Evolutionary conservation across 305 asterid genomes (phyloP).

Genomic region (Stenogyne calaminthoides): DNA sequence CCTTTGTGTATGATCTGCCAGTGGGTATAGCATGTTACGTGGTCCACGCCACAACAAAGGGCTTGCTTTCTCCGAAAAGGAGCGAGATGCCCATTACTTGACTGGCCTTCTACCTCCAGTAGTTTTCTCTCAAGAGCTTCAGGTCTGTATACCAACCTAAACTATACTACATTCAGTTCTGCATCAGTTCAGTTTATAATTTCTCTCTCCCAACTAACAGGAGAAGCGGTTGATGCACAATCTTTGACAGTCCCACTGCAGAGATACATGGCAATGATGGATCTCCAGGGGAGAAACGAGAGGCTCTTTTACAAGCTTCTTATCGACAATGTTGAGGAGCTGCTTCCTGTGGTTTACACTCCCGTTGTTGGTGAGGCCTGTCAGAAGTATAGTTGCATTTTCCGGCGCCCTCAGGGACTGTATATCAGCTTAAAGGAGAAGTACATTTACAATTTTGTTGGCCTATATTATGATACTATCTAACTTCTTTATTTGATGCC

Average conservation of each 20-base stretch:
- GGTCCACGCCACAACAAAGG: slow-evolving; percentile 95
- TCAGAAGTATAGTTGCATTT: slow-evolving; percentile 92
- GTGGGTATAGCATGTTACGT: slow-evolving; percentile 80
- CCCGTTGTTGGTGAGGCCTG: slow-evolving; percentile 98
- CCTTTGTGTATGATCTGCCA: slow-evolving; percentile 29
- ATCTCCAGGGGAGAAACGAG: slow-evolving; percentile 93
- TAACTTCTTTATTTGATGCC: slow-evolving; percentile 26
- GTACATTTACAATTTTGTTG: slow-evolving; percentile 34
- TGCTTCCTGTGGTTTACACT: slow-evolving; percentile 87
- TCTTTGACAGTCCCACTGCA: slow-evolving; percentile 84
- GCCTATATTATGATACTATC: neutral
- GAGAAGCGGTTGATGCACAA: slow-evolving; percentile 71
- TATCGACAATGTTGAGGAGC: slow-evolving; percentile 85
- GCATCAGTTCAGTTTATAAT: neutral
- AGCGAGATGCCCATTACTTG: slow-evolving; percentile 91
- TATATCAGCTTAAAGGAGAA: slow-evolving; percentile 85
- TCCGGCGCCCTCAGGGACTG: slow-evolving; percentile 93
- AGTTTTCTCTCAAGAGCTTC: slow-evolving; percentile 72
- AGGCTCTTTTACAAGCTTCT: slow-evolving; percentile 92
- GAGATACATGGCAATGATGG: slow-evolving; percentile 94
- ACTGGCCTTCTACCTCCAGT: slow-evolving; percentile 86
- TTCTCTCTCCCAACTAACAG: slow-evolving; percentile 37
- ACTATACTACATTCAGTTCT: neutral
- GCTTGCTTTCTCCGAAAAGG: slow-evolving; percentile 73
- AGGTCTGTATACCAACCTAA: slow-evolving; percentile 44